Conservation (phyloP, 73 alveolate genomes). For the Paraurostyla sp. region DNA sequence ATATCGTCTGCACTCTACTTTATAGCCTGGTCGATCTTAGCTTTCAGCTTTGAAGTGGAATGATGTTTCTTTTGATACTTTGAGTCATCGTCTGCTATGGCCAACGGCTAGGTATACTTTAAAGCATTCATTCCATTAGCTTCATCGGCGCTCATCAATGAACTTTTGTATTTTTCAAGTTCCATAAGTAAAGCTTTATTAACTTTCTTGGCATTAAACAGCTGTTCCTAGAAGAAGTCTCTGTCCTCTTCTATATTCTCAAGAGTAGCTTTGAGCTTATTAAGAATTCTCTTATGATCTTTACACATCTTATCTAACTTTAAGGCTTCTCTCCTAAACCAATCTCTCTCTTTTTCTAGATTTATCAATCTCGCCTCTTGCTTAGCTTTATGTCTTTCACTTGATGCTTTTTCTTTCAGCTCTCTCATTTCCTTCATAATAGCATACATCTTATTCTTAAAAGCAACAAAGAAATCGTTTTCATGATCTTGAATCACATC, state of each 20-base stretch:
- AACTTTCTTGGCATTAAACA: constrained; percentile 63
- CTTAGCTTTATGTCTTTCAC: constrained; percentile 64
- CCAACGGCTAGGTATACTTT: constrained; percentile 34
- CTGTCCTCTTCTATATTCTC: constrained; percentile 77
- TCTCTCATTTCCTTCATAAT: constrained; percentile 73
- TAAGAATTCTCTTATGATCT: constrained; percentile 53
- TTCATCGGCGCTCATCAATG: constrained; percentile 9
- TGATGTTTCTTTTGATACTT: not conserved
- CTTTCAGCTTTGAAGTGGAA: constrained; percentile 4
- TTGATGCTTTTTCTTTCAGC: constrained; percentile 64
- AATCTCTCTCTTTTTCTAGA: constrained; percentile 70
- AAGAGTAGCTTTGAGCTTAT: constrained; percentile 50
- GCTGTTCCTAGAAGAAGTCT: constrained; percentile 71
- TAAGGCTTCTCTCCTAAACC: constrained; percentile 74
- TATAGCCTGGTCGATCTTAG: constrained; percentile 6
- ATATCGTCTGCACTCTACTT: constrained; percentile 24
- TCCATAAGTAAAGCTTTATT: constrained; percentile 70
- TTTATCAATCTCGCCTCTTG: constrained; percentile 54
- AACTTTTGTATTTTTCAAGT: constrained; percentile 28
- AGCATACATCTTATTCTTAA: constrained; percentile 69
- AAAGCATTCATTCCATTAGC: not conserved
- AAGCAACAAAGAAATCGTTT: constrained; percentile 73
- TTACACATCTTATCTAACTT: constrained; percentile 74
- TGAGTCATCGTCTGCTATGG: constrained; percentile 5
- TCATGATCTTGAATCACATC: constrained; percentile 71